These are phyloP conservation scores for Kluyveromyces sp. DNA, from an alignment of 1,139 yeast genomes.

Conservation along the genomic window DNA sequence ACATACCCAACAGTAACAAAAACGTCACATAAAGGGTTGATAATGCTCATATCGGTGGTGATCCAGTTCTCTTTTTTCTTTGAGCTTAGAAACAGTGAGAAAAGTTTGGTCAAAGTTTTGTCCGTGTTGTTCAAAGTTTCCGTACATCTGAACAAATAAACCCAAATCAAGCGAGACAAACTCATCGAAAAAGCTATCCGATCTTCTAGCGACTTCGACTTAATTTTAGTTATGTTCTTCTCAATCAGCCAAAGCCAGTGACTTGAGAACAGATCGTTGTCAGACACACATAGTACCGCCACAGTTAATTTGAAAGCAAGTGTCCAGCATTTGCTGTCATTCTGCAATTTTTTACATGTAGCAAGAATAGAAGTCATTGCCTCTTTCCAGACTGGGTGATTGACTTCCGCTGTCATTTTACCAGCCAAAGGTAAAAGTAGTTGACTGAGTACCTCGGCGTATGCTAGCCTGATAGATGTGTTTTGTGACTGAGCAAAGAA, in stretches of 20 bases:
- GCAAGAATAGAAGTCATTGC: constrained; percentile 63
- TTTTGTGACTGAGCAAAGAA: constrained; percentile 66
- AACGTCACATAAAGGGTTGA: constrained; percentile 62
- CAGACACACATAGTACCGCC: constrained; percentile 73
- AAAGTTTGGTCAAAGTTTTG: constrained; percentile 53
- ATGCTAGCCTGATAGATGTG: constrained; percentile 61
- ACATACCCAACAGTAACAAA: constrained; percentile 72
- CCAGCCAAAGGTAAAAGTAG: constrained; percentile 79
- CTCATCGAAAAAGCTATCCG: constrained; percentile 59
- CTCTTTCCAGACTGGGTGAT: constrained; percentile 91
- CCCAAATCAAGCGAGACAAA: constrained; percentile 76
- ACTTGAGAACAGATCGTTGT: constrained; percentile 66
- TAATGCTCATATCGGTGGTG: constrained; percentile 51
- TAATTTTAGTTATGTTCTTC: constrained; percentile 35
- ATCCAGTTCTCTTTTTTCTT: constrained; percentile 69
- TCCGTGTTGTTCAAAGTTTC: constrained; percentile 86
- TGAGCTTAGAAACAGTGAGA: constrained; percentile 48
- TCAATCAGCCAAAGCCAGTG: constrained; percentile 72
- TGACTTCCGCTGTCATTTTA: constrained; percentile 83
- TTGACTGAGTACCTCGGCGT: constrained; percentile 74
- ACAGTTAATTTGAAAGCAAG: constrained; percentile 64
- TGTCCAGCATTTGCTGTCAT: constrained; percentile 60
- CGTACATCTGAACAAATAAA: constrained; percentile 74
- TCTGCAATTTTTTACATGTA: constrained; percentile 39
- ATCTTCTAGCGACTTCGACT: constrained; percentile 46